phyloP scores from a whole-genome alignment of 2,329 filamentous ascomycete species.

The Waltergamsia citrina region DNA sequence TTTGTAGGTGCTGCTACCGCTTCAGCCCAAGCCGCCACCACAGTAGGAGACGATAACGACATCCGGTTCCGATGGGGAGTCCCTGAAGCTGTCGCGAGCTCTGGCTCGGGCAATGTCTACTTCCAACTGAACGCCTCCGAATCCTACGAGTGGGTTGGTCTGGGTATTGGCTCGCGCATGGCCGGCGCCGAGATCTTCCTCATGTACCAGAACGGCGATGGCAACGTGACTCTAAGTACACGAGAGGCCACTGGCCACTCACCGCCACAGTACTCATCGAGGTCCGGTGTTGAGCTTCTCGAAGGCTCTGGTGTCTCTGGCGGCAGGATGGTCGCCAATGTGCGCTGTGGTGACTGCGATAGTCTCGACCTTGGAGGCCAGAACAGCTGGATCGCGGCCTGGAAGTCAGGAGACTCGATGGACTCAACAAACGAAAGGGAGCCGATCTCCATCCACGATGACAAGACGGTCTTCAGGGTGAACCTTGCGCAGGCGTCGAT shows the following conservation, averaged over 20 bases:
- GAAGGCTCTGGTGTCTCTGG: slow-evolving; percentile 45
- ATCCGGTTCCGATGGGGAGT: slow-evolving; percentile 49
- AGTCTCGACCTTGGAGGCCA: slow-evolving; percentile 30
- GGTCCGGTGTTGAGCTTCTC: slow-evolving; percentile 40
- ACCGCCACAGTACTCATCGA: slow-evolving; percentile 34
- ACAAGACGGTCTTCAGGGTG: slow-evolving; percentile 30
- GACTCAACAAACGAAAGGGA: slow-evolving; percentile 28
- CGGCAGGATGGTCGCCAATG: slow-evolving; percentile 49
- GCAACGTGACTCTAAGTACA: slow-evolving; percentile 53
- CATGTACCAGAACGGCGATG: slow-evolving; percentile 46
- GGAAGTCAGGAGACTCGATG: slow-evolving; percentile 36
- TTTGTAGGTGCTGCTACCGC: background rate
- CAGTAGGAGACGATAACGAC: slow-evolving; percentile 24
- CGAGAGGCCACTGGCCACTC: slow-evolving; percentile 37
- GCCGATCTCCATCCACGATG: slow-evolving; percentile 36
- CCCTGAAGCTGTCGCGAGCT: slow-evolving; percentile 35
- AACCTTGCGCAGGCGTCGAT: slow-evolving; percentile 39
- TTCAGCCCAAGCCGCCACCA: slow-evolving; percentile 19
- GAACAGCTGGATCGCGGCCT: slow-evolving; percentile 44
- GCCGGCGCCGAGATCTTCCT: slow-evolving; percentile 50
- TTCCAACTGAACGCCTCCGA: slow-evolving; percentile 49
- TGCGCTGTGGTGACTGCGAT: slow-evolving; percentile 36
- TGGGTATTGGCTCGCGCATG: slow-evolving; percentile 50
- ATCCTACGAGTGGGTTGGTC: slow-evolving; percentile 44
- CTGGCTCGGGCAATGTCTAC: slow-evolving; percentile 46